Conservation (phyloP, 2,329 filamentous ascomycete genomes). For the Aspergillus phoenicis region DNA sequence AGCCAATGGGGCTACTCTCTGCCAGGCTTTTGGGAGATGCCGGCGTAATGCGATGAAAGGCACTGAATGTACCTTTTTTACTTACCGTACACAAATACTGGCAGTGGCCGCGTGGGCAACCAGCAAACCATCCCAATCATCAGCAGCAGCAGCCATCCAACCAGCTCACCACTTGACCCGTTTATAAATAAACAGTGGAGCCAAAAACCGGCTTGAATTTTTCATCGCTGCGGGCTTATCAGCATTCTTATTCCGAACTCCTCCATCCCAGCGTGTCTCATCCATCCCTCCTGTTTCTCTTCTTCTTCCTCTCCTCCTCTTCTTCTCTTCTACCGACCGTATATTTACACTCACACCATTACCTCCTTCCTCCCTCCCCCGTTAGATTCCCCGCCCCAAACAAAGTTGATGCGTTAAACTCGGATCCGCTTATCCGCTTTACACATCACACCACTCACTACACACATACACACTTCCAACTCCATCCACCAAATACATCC, state of each 20-base stretch:
- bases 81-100: too few relatives aligned
- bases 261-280: too few relatives aligned
- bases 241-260: not conserved
- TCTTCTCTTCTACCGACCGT: not conserved
- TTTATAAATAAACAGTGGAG: slow-evolving; percentile 1
- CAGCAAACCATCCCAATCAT: not conserved
- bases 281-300: not conserved
- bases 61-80: too few relatives aligned
- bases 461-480: not conserved
- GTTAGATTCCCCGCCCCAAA: not conserved
- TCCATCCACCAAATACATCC: not conserved
- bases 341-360: not conserved
- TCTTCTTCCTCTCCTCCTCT: not conserved
- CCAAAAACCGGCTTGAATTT: not conserved
- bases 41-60: not conserved
- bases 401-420: not conserved
- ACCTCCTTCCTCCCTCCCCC: not conserved
- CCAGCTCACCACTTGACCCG: not conserved
- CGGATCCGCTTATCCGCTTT: not conserved
- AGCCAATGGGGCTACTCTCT: not conserved
- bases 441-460: not conserved
- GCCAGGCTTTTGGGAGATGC: not conserved
- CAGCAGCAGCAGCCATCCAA: not conserved
- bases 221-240: not conserved
- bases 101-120: not conserved